Evolutionary conservation across 306 rosid species (phyloP), one percentile per base, ranked within the genome.

Genomic region (Canavalia ensiformis): DNA sequence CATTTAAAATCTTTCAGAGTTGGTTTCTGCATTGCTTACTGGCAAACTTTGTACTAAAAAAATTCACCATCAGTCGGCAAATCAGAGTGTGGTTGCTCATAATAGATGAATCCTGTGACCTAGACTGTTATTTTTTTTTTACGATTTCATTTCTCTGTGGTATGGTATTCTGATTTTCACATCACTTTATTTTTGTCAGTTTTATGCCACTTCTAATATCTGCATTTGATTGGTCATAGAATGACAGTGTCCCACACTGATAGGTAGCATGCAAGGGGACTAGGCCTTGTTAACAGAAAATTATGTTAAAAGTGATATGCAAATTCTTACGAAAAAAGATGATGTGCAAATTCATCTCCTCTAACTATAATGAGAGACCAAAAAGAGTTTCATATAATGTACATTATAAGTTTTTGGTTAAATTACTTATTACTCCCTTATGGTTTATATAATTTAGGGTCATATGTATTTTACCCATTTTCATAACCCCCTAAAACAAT

Each of bases 141-240:
- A 18, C 11, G 29, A 73, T 45, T 55, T 74, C 42, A 59, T 12
- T 81, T 64, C 31, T 11, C 69, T 35, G 52, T 30, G 2, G 68
- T 7, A 41, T 82, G 81, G 65, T 58, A 12, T 57, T 68, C 68
- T 4, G 18, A 35, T 58, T 58, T 68, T 7, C n/a, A 2, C 66
- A 57, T 68, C 56, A 46, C 55, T 75, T 75, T 68, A 13, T 46
- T 45, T 37, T 12, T 33, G 25, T 50, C 46, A 76, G 50, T 18
- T 76, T 56, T 46, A 55, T 56, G 71, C 63, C 57, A 35, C 59
- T 67, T 74, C 41, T 30, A 72, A 63, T 41, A 81, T 18, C 33
- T 28, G 41, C 74, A 63, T 64, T 62, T 75, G 71, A 55, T 75
- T 62, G 2, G 12, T 68, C 64, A 56, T 33, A 81, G 45, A 77